Evolutionary conservation across 441 rosid genomes (phyloP).

Genomic region (Populus hybrid): DNA sequence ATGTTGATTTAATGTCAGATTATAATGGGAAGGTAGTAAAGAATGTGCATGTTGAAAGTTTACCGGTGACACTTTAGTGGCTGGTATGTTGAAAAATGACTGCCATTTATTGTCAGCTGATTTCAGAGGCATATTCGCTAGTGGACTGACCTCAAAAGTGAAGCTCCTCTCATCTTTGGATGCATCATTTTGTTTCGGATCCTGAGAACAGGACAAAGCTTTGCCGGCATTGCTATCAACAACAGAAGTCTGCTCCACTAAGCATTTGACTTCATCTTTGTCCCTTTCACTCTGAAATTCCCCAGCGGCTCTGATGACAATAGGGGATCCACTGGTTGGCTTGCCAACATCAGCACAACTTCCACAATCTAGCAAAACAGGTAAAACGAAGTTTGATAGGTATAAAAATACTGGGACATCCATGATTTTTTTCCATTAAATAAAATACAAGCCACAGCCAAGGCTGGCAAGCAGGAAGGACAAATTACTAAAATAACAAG

Average conservation of each 20-base stretch:
- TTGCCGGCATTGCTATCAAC: conserved; percentile 29
- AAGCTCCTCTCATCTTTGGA: conserved; percentile 50
- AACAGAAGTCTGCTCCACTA: conserved; percentile 31
- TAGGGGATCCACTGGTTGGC: conserved; percentile 44
- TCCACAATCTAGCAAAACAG: conserved; percentile 34
- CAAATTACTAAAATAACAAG: not conserved
- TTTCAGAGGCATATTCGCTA: conserved; percentile 26
- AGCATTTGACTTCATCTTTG: conserved; percentile 28
- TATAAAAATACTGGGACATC: conserved; percentile 23
- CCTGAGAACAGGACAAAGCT: conserved; percentile 27
- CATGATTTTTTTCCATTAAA: conserved; percentile 10
- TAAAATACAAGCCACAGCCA: not conserved
- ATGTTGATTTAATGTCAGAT: not conserved
- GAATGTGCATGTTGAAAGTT: not conserved
- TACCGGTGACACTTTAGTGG: conserved; percentile 48
- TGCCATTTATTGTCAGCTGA: conserved; percentile 49
- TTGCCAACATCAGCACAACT: conserved; percentile 35
- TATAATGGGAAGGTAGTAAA: not conserved
- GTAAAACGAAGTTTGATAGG: conserved; percentile 32
- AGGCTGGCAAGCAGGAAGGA: not conserved
- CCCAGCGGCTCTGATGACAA: conserved; percentile 34
- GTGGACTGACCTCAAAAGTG: conserved; percentile 52
- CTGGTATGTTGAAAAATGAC: conserved; percentile 36
- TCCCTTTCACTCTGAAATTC: conserved; percentile 37
- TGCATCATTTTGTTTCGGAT: conserved; percentile 37